These are phyloP conservation scores for Obelidium mucronatum DNA, from an alignment of 192 early-diverging fungal genomes.

Conservation along the genomic window DNA sequence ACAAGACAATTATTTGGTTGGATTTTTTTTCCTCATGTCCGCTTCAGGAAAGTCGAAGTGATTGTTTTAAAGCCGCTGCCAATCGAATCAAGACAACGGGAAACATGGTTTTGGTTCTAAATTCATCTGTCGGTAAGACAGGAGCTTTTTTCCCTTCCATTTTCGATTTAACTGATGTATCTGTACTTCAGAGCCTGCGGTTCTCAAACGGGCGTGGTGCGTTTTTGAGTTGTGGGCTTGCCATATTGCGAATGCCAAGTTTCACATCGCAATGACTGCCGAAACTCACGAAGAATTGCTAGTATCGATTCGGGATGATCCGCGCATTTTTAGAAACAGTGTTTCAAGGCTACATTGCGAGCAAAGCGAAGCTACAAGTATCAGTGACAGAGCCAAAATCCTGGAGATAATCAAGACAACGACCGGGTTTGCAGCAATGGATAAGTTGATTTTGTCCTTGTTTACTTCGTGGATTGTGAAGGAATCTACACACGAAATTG, in stretches of 20 bases:
- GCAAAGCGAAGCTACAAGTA: neutral
- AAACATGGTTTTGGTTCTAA: conserved; percentile 44
- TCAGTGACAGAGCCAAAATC: neutral
- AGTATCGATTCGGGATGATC: no score
- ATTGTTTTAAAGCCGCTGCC: no score
- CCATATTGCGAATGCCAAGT: neutral
- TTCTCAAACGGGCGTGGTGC: conserved; percentile 46
- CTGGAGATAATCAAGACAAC: neutral
- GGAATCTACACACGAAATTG: neutral
- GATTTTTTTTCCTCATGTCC: conserved; percentile 45
- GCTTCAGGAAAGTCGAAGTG: no score
- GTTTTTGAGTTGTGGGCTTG: conserved; percentile 40
- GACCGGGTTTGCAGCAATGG: neutral
- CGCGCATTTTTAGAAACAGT: neutral
- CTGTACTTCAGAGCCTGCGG: no score
- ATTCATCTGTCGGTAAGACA: conserved; percentile 43
- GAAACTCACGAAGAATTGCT: neutral
- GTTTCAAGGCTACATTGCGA: neutral
- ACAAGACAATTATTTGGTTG: conserved; percentile 33
- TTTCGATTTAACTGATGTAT: no score
- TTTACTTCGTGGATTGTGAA: neutral
- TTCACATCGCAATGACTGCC: neutral
- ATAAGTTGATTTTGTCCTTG: neutral
- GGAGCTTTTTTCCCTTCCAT: no score
- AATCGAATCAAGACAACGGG: conserved; percentile 36